Evolutionary conservation across 2,329 filamentous ascomycete species (phyloP).

Genomic region (Ambrosiella beaveri): DNA sequence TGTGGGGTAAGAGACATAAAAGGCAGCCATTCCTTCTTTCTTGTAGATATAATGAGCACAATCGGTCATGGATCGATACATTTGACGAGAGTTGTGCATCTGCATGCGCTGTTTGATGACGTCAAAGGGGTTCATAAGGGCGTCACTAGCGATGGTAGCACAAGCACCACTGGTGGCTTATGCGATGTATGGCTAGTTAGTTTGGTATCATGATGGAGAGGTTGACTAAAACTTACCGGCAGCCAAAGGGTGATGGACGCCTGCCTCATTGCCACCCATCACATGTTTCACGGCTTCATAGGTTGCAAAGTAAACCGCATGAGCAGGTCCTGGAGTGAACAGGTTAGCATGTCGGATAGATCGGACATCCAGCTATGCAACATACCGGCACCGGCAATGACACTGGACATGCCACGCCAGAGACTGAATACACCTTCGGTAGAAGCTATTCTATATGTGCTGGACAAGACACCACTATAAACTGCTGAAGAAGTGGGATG

Average conservation of each 20-base stretch:
- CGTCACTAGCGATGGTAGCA: slow-evolving; percentile 92
- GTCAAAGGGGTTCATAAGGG: slow-evolving; percentile 98
- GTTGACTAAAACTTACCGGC: slow-evolving; percentile 44
- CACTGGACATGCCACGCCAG: slow-evolving; percentile 93
- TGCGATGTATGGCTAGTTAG: neutral
- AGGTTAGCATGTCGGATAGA: neutral
- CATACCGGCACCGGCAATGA: slow-evolving; percentile 84
- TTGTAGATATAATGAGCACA: slow-evolving; percentile 80
- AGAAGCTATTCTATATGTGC: slow-evolving; percentile 78
- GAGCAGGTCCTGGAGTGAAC: slow-evolving; percentile 57
- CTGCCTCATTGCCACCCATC: slow-evolving; percentile 78
- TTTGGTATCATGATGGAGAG: neutral
- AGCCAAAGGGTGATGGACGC: slow-evolving; percentile 80
- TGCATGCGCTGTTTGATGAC: slow-evolving; percentile 99
- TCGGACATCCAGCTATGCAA: slow-evolving; percentile 8
- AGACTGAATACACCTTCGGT: slow-evolving; percentile 79
- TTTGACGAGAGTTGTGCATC: slow-evolving; percentile 74
- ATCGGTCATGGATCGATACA: slow-evolving; percentile 71
- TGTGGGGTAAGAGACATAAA: slow-evolving; percentile 97
- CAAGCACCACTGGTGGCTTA: slow-evolving; percentile 80
- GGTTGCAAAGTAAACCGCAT: slow-evolving; percentile 95
- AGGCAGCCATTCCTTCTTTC: slow-evolving; percentile 73
- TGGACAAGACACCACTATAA: slow-evolving; percentile 81
- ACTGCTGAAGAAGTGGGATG: slow-evolving; percentile 65
- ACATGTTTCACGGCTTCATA: slow-evolving; percentile 95